These are phyloP conservation scores for Thelonectria rubi DNA, from an alignment of 2,329 filamentous ascomycete species.

Conservation along the genomic window DNA sequence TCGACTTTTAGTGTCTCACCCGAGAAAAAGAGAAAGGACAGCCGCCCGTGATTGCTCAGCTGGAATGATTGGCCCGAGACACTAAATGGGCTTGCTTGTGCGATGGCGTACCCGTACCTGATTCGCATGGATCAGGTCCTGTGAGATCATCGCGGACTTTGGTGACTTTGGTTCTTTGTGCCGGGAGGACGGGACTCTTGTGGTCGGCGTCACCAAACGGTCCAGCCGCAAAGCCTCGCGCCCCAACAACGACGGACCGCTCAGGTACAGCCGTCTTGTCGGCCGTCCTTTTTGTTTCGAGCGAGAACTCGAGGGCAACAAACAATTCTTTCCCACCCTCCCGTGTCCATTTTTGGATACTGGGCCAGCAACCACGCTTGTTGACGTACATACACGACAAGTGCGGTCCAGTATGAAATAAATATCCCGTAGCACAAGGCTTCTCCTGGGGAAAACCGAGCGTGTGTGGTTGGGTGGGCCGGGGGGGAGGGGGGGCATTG, in stretches of 20 bases:
- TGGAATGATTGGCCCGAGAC: no score
- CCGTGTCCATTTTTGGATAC: conserved; percentile 21
- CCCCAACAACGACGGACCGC: background rate
- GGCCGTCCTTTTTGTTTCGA: background rate
- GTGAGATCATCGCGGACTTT: background rate
- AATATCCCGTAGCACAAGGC: background rate
- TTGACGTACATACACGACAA: background rate
- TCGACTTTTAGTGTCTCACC: conserved; percentile 22
- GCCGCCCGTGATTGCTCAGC: no score
- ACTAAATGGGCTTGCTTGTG: background rate
- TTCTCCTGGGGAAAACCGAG: background rate
- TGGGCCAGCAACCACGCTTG: background rate
- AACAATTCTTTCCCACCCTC: no score
- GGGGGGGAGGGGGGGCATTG: no score
- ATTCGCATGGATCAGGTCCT: background rate
- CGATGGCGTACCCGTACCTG: background rate
- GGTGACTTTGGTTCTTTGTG: background rate
- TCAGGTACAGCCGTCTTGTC: background rate
- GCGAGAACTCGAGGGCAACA: no score
- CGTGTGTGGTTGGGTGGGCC: no score
- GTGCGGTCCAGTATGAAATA: background rate
- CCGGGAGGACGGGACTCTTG: no score
- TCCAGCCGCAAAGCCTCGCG: background rate
- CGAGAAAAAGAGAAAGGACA: no score
- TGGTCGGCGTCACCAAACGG: no score